Evolutionary conservation across 208 protist species (phyloP).

Genomic region (Acanthamoeba rhysodes): DNA sequence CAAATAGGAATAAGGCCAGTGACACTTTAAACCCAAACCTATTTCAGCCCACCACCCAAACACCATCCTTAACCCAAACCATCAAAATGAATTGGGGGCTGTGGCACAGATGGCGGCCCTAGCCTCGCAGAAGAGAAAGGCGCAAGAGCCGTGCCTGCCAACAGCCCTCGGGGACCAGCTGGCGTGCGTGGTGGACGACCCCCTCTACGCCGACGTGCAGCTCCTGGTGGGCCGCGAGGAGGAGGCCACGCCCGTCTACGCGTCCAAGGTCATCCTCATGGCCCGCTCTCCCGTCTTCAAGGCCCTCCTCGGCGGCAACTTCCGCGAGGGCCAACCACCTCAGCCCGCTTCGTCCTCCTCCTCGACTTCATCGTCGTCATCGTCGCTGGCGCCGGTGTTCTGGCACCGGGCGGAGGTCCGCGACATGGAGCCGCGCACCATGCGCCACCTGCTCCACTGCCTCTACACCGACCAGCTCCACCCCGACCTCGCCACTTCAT

Average conservation of each 20-base stretch:
- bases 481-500: background rate
- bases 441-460: background rate
- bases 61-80: no score
- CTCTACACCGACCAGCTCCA: background rate
- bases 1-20: no score
- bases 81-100: no score
- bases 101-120: no score
- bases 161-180: background rate
- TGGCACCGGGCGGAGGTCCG: background rate
- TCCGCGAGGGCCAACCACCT: background rate
- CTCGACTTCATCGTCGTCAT: background rate
- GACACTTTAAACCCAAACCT: no score
- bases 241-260: background rate
- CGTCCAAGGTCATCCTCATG: background rate
- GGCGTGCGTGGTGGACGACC: background rate
- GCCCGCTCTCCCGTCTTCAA: background rate
- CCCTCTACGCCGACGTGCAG: background rate
- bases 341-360: background rate
- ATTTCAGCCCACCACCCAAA: no score
- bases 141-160: no score
- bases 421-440: background rate
- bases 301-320: background rate
- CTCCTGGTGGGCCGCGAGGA: background rate
- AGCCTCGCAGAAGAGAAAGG: no score
- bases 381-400: background rate